A percentile compares a stretch with the other conserved stretches of the same genome.
Evolutionary conservation across 345 rosid genomes (phyloP).

Genomic region (Brassica nigra): DNA sequence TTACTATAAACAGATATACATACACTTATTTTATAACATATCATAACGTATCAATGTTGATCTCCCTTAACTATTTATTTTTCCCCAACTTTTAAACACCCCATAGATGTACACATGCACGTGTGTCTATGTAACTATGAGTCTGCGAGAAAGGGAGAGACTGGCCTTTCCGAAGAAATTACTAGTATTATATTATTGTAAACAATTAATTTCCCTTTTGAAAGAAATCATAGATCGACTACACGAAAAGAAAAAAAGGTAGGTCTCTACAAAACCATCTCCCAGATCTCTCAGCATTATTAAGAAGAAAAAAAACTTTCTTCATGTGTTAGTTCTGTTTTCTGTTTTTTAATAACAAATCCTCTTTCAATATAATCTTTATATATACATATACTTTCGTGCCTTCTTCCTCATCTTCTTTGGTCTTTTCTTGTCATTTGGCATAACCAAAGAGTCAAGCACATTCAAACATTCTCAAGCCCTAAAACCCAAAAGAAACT

Average conservation of each 20-base stretch:
- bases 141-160: constrained; percentile 32
- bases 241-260: constrained; percentile 30
- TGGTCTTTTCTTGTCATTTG: constrained; percentile 68
- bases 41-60: not conserved
- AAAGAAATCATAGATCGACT: constrained; percentile 10
- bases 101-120: constrained; percentile 38
- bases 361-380: constrained; percentile 31
- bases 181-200: not conserved
- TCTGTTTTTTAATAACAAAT: not conserved
- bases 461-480: constrained; percentile 51
- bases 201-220: constrained; percentile 23
- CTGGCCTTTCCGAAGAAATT: constrained; percentile 27
- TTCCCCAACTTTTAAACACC: constrained; percentile 21
- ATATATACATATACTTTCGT: constrained; percentile 31
- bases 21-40: not conserved
- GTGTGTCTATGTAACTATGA: constrained; percentile 39
- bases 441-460: constrained; percentile 54
- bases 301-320: constrained; percentile 24
- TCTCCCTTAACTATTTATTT: not conserved
- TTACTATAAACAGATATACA: not conserved
- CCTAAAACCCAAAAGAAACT: constrained; percentile 46
- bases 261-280: constrained; percentile 55
- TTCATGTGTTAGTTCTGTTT: not conserved
- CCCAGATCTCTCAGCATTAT: constrained; percentile 43
- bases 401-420: constrained; percentile 47